Base-by-base conservation (phyloP, 2,329 filamentous ascomycete species). In the Ceratocystis diversiconidia region DNA sequence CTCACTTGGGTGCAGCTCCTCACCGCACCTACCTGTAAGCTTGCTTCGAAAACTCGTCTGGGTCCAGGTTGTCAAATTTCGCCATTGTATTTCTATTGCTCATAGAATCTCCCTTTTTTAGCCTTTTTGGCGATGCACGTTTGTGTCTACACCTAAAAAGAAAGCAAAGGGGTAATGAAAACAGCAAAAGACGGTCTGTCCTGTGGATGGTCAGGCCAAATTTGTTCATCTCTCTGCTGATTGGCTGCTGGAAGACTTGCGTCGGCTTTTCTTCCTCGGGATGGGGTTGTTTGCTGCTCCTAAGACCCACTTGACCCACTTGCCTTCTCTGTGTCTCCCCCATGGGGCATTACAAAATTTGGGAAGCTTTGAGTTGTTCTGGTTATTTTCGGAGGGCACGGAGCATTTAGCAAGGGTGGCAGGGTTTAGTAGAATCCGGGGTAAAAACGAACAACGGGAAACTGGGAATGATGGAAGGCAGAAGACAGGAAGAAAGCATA, bases 401-500 rank as follows among this genome's bases (percentile, higher is more conserved):
- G 55, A 32, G 55, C 55, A 59, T 59, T 32, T 59, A 36, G 55
- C 55, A 30, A 59, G 22, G 55, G 28, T 32, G 6, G 55, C 55
- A 59, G 55, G 55, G 55, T 32, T 59, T 59, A 59, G 30, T 32
- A 59, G 28, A 59, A 59, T 59, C 55, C 55, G 55, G 55, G 55
- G 55, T 59, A 59, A 59, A 59, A 59, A 32, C 36, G 7, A 52
- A 5, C 8, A 52, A 12, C 44, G 5, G 7, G 25, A 59, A 3
- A 17, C n/a, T 25, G 46, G n/a, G 6, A 59, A 36, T 17, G 32
- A 59, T 55, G 22, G 30, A 5, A 15, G n/a, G 32, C 7, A 59
- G n/a, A 59, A 7, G 52, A 32, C 28, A 59, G 5, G 55, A 59
- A 15, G 17, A 7, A 36, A 15, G 17, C 25, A 36, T 15, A 36